Percentiles rank a stretch among this genome's conserved stretches.
phyloP scores from a whole-genome alignment of 768 basidiomycete genomes.

The Steccherinum ochraceum region DNA sequence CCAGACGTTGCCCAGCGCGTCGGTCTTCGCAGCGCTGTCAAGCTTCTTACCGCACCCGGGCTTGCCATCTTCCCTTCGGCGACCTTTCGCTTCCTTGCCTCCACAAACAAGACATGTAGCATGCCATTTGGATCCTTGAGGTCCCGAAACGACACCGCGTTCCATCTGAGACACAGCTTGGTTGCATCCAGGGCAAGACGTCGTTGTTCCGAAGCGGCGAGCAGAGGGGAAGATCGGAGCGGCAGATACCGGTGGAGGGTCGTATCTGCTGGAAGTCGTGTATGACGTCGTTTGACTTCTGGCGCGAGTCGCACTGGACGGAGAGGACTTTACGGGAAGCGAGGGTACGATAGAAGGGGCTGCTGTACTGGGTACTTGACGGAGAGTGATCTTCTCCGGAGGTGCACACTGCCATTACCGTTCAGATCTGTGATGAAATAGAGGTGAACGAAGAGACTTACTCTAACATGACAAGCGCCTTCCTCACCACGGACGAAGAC shows the following conservation, averaged over 20 bases:
- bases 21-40: constrained; percentile 77
- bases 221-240: constrained; percentile 27
- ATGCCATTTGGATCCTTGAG: constrained; percentile 80
- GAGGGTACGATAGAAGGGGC: neutral
- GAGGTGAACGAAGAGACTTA: constrained; percentile 17
- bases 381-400: constrained; percentile 35
- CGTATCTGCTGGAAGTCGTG: constrained; percentile 33
- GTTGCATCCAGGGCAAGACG: constrained; percentile 70
- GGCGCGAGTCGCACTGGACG: constrained; percentile 17
- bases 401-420: constrained; percentile 35
- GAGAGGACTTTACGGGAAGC: neutral
- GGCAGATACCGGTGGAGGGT: constrained; percentile 30
- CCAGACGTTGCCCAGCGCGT: constrained; percentile 66
- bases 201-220: constrained; percentile 51
- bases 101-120: constrained; percentile 73
- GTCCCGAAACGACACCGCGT: constrained; percentile 78
- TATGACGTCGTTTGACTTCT: constrained; percentile 17
- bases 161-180: constrained; percentile 79
- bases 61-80: constrained; percentile 46
- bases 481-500: constrained; percentile 61
- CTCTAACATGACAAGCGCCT: constrained; percentile 68
- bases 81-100: constrained; percentile 47
- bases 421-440: neutral
- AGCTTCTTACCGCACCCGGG: constrained; percentile 80
- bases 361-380: constrained; percentile 11